Evolutionary conservation across 371 early-diverging fungal genomes (phyloP).

Genomic region (Mucor irregularis): DNA sequence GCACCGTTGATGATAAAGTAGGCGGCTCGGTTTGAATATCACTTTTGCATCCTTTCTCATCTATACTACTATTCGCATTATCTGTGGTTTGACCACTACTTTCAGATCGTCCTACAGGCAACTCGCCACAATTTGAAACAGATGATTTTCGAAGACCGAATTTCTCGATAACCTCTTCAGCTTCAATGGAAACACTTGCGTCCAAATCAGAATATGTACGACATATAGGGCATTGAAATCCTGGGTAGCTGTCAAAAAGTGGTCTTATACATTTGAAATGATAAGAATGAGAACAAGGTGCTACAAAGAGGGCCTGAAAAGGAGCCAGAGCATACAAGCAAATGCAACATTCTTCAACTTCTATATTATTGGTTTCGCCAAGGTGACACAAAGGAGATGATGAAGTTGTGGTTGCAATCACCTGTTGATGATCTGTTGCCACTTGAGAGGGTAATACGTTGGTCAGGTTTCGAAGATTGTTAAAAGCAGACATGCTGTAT

Average conservation of each 20-base stretch:
- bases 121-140: no score
- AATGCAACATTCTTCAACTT: constrained; percentile 87
- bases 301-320: constrained; percentile 91
- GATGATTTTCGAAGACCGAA: constrained; percentile 23
- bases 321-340: constrained; percentile 89
- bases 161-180: constrained; percentile 50
- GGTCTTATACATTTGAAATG: constrained; percentile 93
- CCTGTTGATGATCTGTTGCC: constrained; percentile 8
- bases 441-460: neutral
- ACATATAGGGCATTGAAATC: constrained; percentile 93
- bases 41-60: no score
- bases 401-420: constrained; percentile 5
- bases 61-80: no score
- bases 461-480: constrained; percentile 28
- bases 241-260: constrained; percentile 70
- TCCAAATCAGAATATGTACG: constrained; percentile 92
- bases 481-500: constrained; percentile 30
- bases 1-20: constrained; percentile 4
- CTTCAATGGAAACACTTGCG: constrained; percentile 79
- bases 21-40: no score
- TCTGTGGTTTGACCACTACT: no score
- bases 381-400: neutral
- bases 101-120: no score
- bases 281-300: constrained; percentile 94
- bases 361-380: neutral